Evolutionary conservation across 179 eudicot genomes (phyloP).

Genomic region (Heliamphora pulchella): DNA sequence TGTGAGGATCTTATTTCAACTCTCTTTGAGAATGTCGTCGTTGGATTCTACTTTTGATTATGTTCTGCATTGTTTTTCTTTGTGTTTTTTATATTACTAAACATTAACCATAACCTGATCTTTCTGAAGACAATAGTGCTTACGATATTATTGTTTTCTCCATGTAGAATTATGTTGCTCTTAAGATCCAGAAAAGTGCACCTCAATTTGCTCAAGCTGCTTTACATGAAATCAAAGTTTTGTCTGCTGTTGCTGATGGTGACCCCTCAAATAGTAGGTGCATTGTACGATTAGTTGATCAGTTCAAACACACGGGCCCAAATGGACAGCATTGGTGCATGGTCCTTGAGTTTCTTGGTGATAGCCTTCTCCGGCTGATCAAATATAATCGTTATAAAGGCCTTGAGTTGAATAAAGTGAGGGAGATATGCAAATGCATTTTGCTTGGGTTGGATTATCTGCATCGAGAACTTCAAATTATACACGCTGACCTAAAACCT

Average conservation of each 20-base stretch:
- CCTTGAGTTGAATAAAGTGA: constrained; percentile 62
- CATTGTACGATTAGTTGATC: constrained; percentile 69
- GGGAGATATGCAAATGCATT: constrained; percentile 82
- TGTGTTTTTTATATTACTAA: not conserved
- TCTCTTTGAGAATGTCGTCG: not conserved
- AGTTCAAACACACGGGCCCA: constrained; percentile 91
- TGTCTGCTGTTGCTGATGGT: constrained; percentile 68
- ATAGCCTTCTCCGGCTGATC: constrained; percentile 68
- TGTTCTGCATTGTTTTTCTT: not conserved
- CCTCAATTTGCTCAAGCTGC: constrained; percentile 92
- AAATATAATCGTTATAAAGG: constrained; percentile 73
- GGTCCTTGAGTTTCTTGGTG: constrained; percentile 98
- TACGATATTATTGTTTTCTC: constrained; percentile 13
- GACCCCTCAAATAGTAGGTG: constrained; percentile 50
- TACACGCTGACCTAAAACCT: constrained; percentile 86
- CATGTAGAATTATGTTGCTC: constrained; percentile 64
- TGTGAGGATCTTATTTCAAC: not conserved
- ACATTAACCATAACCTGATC: not conserved
- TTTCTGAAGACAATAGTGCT: not conserved
- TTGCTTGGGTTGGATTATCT: constrained; percentile 78
- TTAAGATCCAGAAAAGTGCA: constrained; percentile 98
- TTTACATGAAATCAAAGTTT: constrained; percentile 84
- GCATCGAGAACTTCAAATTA: constrained; percentile 65
- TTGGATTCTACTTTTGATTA: not conserved
- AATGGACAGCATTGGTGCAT: constrained; percentile 95